These are phyloP conservation scores for Cardiospermum halicacabum DNA, from an alignment of 345 rosid species.

Conservation along the genomic window DNA sequence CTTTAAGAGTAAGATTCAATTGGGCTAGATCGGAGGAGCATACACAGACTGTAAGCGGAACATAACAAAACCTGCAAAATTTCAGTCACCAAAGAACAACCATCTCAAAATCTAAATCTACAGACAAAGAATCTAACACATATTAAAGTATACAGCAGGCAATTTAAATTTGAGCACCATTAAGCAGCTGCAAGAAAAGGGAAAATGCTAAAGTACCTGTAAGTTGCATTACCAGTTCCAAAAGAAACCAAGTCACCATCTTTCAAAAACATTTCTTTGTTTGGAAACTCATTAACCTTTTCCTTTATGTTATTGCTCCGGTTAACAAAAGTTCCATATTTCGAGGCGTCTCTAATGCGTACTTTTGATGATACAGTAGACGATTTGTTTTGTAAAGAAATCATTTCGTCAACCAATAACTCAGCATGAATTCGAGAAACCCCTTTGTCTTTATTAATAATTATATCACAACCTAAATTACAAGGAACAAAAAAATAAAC, in stretches of 20 bases:
- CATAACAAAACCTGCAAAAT: slow-evolving; percentile 56
- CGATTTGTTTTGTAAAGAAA: slow-evolving; percentile 19
- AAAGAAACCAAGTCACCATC: slow-evolving; percentile 72
- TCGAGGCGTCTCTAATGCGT: slow-evolving; percentile 72
- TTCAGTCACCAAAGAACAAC: slow-evolving; percentile 12
- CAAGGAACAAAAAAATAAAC: not conserved
- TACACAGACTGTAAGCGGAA: slow-evolving; percentile 50
- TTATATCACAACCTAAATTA: slow-evolving; percentile 75
- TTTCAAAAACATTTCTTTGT: slow-evolving; percentile 50
- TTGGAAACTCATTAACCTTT: slow-evolving; percentile 62
- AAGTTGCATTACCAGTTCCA: slow-evolving; percentile 82
- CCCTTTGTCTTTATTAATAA: slow-evolving; percentile 76
- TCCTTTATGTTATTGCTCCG: slow-evolving; percentile 36
- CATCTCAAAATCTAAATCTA: not conserved
- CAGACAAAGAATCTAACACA: not conserved
- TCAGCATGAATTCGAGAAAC: slow-evolving; percentile 88
- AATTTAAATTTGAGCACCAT: not conserved
- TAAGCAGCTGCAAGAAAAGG: not conserved
- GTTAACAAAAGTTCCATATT: slow-evolving; percentile 79
- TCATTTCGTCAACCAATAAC: slow-evolving; percentile 56
- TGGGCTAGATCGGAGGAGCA: slow-evolving; percentile 39
- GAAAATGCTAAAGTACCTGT: slow-evolving; percentile 42
- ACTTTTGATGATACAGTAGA: slow-evolving; percentile 29
- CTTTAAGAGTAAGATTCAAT: slow-evolving; percentile 35
- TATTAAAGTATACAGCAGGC: not conserved